Evolutionary conservation across 306 rosid genomes (phyloP), one percentile per base, ranked within the genome.

Genomic region (Quercus engelmannii): DNA sequence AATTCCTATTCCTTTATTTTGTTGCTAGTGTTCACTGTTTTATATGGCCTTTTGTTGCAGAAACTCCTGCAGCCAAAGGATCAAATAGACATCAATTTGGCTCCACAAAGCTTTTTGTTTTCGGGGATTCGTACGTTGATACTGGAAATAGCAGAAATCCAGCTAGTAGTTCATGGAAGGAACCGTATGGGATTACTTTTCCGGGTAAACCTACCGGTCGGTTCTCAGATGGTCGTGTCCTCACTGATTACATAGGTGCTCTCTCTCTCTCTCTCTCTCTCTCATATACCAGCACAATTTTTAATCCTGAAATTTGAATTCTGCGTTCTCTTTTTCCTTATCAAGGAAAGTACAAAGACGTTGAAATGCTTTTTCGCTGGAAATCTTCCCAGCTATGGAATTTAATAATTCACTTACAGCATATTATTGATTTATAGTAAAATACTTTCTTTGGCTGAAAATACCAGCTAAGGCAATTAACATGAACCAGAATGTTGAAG

Each of bases 141-240:
- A 86, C 87, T 0, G 91, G 97, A 1, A 91, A 91, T 55, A 81
- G 77, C 41, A 15, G 33, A n/a, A 21, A 76, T 14, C 64, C 84
- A 10, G 7, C 8, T 3, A 43, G 82, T 4, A 21, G 10, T 33
- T 78, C 91, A 0, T 86, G 78, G 74, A 86, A 80, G 57, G 17
- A 31, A 9, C 93, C 97, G 0, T 72, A 28, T 61, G 93, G 97
- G 28, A 54, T 81, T 69, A 85, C 90, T 30, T 91, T 61, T 81
- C 92, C 93, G 2, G 84, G 90, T 0, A 78, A 69, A 25, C 93
- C 97, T 1, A 75, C 80, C 0, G 97, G 93, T 18, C 87, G 97
- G 23, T 91, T 91, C 55, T 78, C 71, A 15, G 85, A 89, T 19
- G 97, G 93, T 23, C 83, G 80, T 9, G 79, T 86, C 18, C 86